These are phyloP conservation scores for Cetraspora pellucida DNA, from an alignment of 192 early-diverging fungal genomes.

Conservation along the genomic window DNA sequence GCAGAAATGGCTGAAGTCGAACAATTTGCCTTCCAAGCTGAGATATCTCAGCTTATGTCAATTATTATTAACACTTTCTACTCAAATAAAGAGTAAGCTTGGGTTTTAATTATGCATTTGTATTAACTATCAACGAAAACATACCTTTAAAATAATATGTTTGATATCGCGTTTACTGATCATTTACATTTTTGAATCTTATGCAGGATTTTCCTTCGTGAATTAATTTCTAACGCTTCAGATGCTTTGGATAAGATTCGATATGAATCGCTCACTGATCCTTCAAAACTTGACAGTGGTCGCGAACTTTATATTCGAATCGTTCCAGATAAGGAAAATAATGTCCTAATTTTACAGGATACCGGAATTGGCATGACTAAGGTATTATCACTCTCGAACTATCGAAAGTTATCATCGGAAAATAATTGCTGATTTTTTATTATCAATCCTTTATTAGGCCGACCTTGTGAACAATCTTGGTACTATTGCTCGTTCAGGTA, in stretches of 20 bases:
- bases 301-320: slow-evolving; percentile 96
- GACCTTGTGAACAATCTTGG: slow-evolving; percentile 97
- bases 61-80: slow-evolving; percentile 99
- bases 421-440: neutral
- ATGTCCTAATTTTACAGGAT: slow-evolving; percentile 88
- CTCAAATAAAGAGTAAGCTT: slow-evolving; percentile 81
- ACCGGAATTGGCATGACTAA: slow-evolving; percentile 93
- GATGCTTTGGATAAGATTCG: slow-evolving; percentile 99
- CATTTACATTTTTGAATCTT: no score
- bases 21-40: slow-evolving; percentile 83
- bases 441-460: slow-evolving; percentile 47
- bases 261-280: slow-evolving; percentile 93
- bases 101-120: neutral
- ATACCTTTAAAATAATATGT: no score
- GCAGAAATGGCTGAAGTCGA: slow-evolving; percentile 23
- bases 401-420: neutral
- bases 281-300: slow-evolving; percentile 89
- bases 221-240: slow-evolving; percentile 89
- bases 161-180: no score
- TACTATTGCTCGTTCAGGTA: slow-evolving; percentile 99
- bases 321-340: slow-evolving; percentile 83
- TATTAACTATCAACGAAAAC: neutral
- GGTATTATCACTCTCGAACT: slow-evolving; percentile 2
- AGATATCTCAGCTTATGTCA: slow-evolving; percentile 99
- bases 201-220: slow-evolving; percentile 87